phyloP scores from a whole-genome alignment of 163 green algal species.

The Trebouxiophyceae sp. region DNA sequence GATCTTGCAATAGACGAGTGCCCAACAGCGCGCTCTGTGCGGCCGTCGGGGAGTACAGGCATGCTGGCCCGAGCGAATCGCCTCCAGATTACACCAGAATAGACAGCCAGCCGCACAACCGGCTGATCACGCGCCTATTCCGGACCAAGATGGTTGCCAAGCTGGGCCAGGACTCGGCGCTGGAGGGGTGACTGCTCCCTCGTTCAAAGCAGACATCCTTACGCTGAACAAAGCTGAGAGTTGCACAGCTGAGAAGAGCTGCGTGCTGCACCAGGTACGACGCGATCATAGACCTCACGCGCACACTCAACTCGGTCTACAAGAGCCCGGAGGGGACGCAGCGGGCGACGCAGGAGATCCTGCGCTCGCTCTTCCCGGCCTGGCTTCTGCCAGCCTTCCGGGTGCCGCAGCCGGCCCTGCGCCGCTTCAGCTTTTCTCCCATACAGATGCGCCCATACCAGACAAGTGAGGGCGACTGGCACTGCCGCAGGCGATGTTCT shows the following conservation, averaged over 20 bases:
- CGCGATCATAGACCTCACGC: conserved; percentile 75
- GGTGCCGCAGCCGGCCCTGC: conserved; percentile 13
- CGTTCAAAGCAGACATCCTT: background rate
- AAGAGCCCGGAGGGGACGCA: conserved; percentile 47
- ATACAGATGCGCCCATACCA: background rate
- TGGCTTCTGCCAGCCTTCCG: conserved; percentile 73
- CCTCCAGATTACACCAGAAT: conserved; percentile 19
- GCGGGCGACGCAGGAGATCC: conserved; percentile 48
- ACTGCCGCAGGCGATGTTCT: conserved; percentile 51
- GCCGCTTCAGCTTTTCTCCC: too few species aligned
- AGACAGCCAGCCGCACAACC: conserved; percentile 57
- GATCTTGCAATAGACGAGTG: too few species aligned
- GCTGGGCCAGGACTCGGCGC: conserved; percentile 40
- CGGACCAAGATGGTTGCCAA: conserved; percentile 47
- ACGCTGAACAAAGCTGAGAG: too few species aligned
- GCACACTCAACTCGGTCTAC: conserved; percentile 57
- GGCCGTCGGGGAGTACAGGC: background rate
- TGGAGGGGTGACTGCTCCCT: conserved; percentile 18
- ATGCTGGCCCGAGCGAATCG: background rate
- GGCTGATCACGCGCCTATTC: conserved; percentile 63
- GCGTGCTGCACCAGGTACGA: conserved; percentile 46
- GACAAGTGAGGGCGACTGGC: background rate
- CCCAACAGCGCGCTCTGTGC: too few species aligned
- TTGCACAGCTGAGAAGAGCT: background rate
- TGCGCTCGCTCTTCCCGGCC: conserved; percentile 64